Conservation (phyloP, 768 basidiomycete species). For the Suillus plorans region DNA sequence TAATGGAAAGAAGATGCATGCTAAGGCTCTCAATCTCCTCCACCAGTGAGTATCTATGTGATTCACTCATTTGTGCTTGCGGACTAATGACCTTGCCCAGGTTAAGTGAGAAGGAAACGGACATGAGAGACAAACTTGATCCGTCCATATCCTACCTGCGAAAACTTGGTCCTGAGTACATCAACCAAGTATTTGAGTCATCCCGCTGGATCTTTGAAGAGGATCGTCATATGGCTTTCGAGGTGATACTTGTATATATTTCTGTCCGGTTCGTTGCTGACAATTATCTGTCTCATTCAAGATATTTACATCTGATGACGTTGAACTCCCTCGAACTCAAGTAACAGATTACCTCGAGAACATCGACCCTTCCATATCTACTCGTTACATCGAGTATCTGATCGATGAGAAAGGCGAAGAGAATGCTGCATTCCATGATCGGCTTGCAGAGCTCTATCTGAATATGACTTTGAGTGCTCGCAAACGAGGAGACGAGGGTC, state of each 20-base stretch:
- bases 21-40: constrained; percentile 81
- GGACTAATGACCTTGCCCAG: constrained; percentile 39
- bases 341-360: constrained; percentile 80
- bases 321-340: constrained; percentile 75
- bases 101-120: constrained; percentile 74
- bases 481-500: constrained; percentile 59
- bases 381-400: constrained; percentile 82
- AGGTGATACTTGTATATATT: constrained; percentile 44
- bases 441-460: constrained; percentile 85
- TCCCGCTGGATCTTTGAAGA: constrained; percentile 85
- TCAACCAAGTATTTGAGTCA: constrained; percentile 78
- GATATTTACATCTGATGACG: constrained; percentile 97
- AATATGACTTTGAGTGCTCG: constrained; percentile 60
- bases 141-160: constrained; percentile 91
- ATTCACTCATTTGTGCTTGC: neutral
- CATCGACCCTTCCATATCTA: constrained; percentile 66
- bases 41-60: constrained; percentile 58
- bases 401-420: constrained; percentile 74
- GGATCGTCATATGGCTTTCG: constrained; percentile 71
- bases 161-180: constrained; percentile 80
- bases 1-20: constrained; percentile 94
- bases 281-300: constrained; percentile 26
- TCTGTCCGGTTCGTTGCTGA: neutral
- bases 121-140: constrained; percentile 72
- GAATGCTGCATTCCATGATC: constrained; percentile 75